phyloP scores from a whole-genome alignment of 352 stramenopile species.

The Phytophthora multivora region DNA sequence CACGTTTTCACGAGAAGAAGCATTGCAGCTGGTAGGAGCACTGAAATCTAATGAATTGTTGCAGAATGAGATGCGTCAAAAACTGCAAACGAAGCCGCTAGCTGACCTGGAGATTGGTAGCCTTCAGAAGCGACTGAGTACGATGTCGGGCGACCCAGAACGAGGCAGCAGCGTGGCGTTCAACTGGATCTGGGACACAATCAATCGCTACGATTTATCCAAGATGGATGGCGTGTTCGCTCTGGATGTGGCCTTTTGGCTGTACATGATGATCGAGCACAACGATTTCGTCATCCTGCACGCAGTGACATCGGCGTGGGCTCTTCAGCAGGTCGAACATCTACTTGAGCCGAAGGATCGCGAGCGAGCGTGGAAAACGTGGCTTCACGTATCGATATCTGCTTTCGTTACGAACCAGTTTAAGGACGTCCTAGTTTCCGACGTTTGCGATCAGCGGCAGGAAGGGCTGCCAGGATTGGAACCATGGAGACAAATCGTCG shows the following conservation, averaged over 20 bases:
- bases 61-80: slow-evolving; percentile 27
- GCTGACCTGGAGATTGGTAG: slow-evolving; percentile 22
- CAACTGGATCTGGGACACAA: slow-evolving; percentile 28
- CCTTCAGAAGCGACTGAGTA: slow-evolving; percentile 33
- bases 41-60: slow-evolving; percentile 31
- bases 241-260: slow-evolving; percentile 41
- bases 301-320: slow-evolving; percentile 43
- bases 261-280: slow-evolving; percentile 43
- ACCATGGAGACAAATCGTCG: slow-evolving; percentile 52
- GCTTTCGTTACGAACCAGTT: slow-evolving; percentile 36
- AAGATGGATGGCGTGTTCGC: slow-evolving; percentile 40
- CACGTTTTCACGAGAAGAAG: slow-evolving; percentile 23
- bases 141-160: slow-evolving; percentile 34
- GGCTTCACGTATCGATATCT: slow-evolving; percentile 42
- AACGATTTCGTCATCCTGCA: slow-evolving; percentile 51
- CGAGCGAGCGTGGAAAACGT: slow-evolving; percentile 36
- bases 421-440: slow-evolving; percentile 20
- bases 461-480: slow-evolving; percentile 25
- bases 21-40: slow-evolving; percentile 18
- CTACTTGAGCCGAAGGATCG: slow-evolving; percentile 33
- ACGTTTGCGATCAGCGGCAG: slow-evolving; percentile 35
- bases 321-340: slow-evolving; percentile 41
- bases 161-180: slow-evolving; percentile 32
- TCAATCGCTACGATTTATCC: slow-evolving; percentile 38
- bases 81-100: slow-evolving; percentile 30